Evolutionary conservation across 2,329 filamentous ascomycete species (phyloP), one percentile per base, ranked within the genome.

Genomic region (Clonostachys byssicola): DNA sequence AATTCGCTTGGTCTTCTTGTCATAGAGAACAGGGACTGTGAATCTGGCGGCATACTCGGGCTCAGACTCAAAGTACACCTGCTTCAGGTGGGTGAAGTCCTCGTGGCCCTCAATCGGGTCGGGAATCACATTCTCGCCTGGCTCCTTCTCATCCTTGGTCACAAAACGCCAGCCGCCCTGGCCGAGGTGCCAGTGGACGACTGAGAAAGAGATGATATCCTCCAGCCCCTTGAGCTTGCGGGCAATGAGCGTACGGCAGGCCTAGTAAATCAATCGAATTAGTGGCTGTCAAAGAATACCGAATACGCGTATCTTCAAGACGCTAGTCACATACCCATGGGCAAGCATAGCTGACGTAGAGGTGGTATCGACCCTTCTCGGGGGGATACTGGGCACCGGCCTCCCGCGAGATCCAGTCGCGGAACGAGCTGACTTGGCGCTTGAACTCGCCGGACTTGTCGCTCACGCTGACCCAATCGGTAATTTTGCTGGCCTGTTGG

Each of bases 331-430:
- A 46, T 56, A 75, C 85, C 92, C 92, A 96, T 5, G 92, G 92
- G 67, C 92, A 96, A 7, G 92, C 92, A 68, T 95, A 96, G 59
- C 87, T 92, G 55, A 96, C 86, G 63, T 92, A 99, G 57, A 99
- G 82, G 70, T 99, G 94, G 66, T 99, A 99, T 47, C 94, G 80
- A 46, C 80, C 89, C 70, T 89, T 89, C 70, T 97, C 92, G 1
- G 90, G 80, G 6, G 90, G 88, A 57, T 91, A 96, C 64, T 85
- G 71, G 6, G 89, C 86, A 40, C 80, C 85, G 1, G 81, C 68
- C 56, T 89, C 81, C 52, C 77, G 80, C 34, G 87, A 89, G 65
- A 96, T 88, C 66, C 74, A 88, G 65, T 87, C 81, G 49, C 94
- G 84, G 71, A 97, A 97, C 47, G 83, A 78, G 51, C 89, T 94